These are phyloP conservation scores for Platismatia glauca DNA, from an alignment of 495 filamentous ascomycete species.

Conservation along the genomic window DNA sequence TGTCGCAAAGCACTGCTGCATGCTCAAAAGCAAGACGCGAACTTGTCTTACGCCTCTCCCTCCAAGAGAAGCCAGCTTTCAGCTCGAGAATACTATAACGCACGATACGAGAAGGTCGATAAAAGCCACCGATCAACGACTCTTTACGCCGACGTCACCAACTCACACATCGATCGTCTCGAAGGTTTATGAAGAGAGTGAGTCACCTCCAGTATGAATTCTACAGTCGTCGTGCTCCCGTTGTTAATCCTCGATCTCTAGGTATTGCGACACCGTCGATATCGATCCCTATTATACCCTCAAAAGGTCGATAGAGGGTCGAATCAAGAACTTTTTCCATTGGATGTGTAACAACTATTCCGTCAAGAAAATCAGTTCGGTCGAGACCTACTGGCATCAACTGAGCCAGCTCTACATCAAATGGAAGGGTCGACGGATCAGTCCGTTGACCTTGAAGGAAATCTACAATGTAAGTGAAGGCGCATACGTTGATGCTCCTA, in stretches of 20 bases:
- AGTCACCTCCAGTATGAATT: background rate
- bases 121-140: slow-evolving; percentile 4
- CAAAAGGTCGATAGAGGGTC: background rate
- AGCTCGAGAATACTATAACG: slow-evolving; percentile 14
- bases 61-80: background rate
- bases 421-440: background rate
- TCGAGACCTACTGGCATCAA: background rate
- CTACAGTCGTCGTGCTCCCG: background rate
- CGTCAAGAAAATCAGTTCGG: slow-evolving; percentile 11
- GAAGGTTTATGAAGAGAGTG: slow-evolving; percentile 11
- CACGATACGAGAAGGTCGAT: slow-evolving; percentile 6
- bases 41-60: background rate
- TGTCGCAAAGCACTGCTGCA: background rate
- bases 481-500: background rate
- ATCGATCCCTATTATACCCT: slow-evolving; percentile 3
- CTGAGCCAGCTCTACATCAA: background rate
- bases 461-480: background rate
- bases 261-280: slow-evolving; percentile 1
- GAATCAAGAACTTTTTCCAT: slow-evolving; percentile 15
- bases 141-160: slow-evolving; percentile 5
- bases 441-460: background rate
- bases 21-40: background rate
- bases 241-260: slow-evolving; percentile 1
- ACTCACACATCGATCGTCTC: slow-evolving; percentile 7
- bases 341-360: slow-evolving; percentile 13